Percentiles rank a stretch among this genome's conserved stretches.
Evolutionary conservation across 805 yeast species (phyloP).

Genomic region (Candida yuanshanica): DNA sequence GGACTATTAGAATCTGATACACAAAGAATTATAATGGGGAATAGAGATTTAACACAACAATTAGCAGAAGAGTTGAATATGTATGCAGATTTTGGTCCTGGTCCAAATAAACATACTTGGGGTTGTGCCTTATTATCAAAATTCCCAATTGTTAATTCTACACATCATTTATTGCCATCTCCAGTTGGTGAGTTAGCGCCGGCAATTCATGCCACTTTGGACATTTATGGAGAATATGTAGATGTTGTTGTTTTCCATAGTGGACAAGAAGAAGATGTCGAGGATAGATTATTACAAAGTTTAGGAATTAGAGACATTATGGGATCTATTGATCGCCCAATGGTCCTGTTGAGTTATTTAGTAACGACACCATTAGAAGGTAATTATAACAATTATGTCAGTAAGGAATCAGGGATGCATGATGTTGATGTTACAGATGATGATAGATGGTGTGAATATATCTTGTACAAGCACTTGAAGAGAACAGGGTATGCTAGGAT

Average conservation of each 20-base stretch:
- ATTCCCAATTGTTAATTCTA: slow-evolving; percentile 86
- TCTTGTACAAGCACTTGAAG: slow-evolving; percentile 77
- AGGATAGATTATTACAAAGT: slow-evolving; percentile 86
- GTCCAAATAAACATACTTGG: slow-evolving; percentile 98
- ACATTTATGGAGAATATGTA: slow-evolving; percentile 78
- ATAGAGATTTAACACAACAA: slow-evolving; percentile 87
- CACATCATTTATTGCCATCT: slow-evolving; percentile 89
- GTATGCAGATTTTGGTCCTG: slow-evolving; percentile 97
- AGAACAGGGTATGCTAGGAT: slow-evolving; percentile 93
- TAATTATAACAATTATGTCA: slow-evolving; percentile 87
- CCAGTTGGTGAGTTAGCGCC: slow-evolving; percentile 99
- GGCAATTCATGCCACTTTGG: slow-evolving; percentile 93
- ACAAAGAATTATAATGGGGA: slow-evolving; percentile 90
- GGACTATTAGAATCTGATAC: slow-evolving; percentile 93
- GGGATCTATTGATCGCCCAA: slow-evolving; percentile 80
- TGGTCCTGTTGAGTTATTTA: slow-evolving; percentile 80
- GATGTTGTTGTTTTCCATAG: slow-evolving; percentile 97
- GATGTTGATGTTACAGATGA: slow-evolving; percentile 92
- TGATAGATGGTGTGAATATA: slow-evolving; percentile 99
- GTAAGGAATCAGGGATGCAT: slow-evolving; percentile 77
- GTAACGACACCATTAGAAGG: slow-evolving; percentile 87
- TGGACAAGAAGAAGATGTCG: slow-evolving; percentile 96
- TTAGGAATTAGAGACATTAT: slow-evolving; percentile 69
- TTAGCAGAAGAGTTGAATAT: slow-evolving; percentile 89
- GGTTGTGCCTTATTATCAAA: slow-evolving; percentile 89